Conservation (phyloP, 352 stramenopile species). For the Lagenidium sp. region DNA sequence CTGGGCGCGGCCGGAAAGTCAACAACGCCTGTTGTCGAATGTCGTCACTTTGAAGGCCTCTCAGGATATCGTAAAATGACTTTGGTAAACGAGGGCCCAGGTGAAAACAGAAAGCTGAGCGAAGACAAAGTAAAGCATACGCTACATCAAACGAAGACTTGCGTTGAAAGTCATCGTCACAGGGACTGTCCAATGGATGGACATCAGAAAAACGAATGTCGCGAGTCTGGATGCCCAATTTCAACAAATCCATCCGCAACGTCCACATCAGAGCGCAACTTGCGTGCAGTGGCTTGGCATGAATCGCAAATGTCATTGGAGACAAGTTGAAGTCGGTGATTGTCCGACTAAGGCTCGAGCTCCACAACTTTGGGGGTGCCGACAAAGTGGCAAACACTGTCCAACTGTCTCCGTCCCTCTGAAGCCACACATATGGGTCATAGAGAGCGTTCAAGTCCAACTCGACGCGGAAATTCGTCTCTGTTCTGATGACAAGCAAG, state of each 20-base stretch:
- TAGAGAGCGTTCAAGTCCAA: constrained; percentile 11
- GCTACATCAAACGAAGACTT: too few species aligned
- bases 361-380: constrained; percentile 9
- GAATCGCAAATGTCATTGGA: constrained; percentile 13
- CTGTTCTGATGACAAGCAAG: constrained; percentile 1
- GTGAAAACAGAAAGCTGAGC: too few species aligned
- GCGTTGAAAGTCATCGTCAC: too few species aligned
- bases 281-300: constrained; percentile 1
- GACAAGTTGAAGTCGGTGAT: constrained; percentile 13
- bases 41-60: too few species aligned
- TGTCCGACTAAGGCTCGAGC: not conserved
- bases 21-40: too few species aligned
- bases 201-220: constrained; percentile 6
- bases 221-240: constrained; percentile 9
- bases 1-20: too few species aligned
- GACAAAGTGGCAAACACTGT: constrained; percentile 8
- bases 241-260: constrained; percentile 4
- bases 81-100: too few species aligned
- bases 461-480: constrained; percentile 1
- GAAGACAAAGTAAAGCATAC: too few species aligned
- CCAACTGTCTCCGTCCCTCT: constrained; percentile 1
- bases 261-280: too few species aligned
- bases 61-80: too few species aligned
- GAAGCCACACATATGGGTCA: constrained; percentile 7
- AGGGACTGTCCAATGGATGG: too few species aligned